phyloP scores from a whole-genome alignment of 306 rosid species.

The Medicago arabica region DNA sequence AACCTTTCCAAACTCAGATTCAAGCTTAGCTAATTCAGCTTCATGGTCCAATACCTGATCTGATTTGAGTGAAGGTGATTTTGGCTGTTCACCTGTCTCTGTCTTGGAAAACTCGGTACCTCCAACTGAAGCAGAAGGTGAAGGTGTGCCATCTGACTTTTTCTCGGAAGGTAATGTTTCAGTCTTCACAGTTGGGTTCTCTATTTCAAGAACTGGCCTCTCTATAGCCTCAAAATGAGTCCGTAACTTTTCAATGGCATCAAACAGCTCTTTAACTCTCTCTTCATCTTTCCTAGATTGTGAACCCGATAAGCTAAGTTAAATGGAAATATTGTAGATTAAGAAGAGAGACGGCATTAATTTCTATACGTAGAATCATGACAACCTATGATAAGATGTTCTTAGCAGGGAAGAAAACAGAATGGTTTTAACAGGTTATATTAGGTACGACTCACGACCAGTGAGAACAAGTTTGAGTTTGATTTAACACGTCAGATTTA shows the following conservation, averaged over 20 bases:
- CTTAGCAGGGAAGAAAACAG: conserved; percentile 13
- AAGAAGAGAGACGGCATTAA: neutral
- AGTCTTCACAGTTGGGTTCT: conserved; percentile 62
- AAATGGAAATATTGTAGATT: conserved; percentile 12
- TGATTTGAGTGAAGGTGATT: conserved; percentile 50
- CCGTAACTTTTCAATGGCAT: conserved; percentile 68
- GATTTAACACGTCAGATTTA: conserved; percentile 25
- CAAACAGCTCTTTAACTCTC: conserved; percentile 73
- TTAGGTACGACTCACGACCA: conserved; percentile 22
- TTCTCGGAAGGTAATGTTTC: conserved; percentile 60
- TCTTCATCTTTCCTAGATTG: conserved; percentile 80
- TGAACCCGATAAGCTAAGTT: conserved; percentile 31
- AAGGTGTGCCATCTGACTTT: conserved; percentile 42
- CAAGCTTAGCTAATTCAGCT: conserved; percentile 88
- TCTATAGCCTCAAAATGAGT: conserved; percentile 76
- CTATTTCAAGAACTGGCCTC: conserved; percentile 84
- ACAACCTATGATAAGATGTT: conserved; percentile 3
- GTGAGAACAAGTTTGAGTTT: neutral
- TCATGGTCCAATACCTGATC: conserved; percentile 65
- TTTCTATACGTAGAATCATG: conserved; percentile 6
- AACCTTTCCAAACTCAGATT: conserved; percentile 87
- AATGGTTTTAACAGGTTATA: conserved; percentile 5
- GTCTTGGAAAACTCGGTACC: conserved; percentile 44
- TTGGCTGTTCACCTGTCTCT: conserved; percentile 46
- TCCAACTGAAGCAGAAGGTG: conserved; percentile 44